Evolutionary conservation across 768 basidiomycete genomes (phyloP).

Genomic region (Lactifluus pinguis): DNA sequence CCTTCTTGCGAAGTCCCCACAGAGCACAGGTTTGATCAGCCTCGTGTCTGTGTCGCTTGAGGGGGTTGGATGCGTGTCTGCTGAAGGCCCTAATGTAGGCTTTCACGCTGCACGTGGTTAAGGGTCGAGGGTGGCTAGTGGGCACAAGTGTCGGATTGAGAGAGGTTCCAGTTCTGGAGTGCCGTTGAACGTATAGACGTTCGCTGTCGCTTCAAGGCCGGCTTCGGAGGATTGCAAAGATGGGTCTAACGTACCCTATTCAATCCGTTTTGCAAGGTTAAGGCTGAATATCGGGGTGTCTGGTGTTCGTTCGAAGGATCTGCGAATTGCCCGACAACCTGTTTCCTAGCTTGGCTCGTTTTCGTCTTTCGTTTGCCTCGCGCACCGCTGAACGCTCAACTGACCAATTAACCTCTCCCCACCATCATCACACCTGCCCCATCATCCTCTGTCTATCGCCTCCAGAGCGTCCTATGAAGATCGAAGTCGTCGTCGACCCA

Average conservation of each 20-base stretch:
- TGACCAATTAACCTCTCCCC: slow-evolving; percentile 31
- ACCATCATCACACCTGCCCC: slow-evolving; percentile 20
- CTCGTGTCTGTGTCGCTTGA: slow-evolving; percentile 9
- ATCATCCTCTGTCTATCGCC: slow-evolving; percentile 23
- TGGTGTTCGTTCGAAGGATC: slow-evolving; percentile 9
- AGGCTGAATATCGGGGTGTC: slow-evolving; percentile 15
- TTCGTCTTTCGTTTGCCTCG: slow-evolving; percentile 25
- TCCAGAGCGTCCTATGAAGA: slow-evolving; percentile 95
- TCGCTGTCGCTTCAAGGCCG: slow-evolving; percentile 17
- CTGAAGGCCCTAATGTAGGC: slow-evolving; percentile 1
- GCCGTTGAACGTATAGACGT: slow-evolving; percentile 15
- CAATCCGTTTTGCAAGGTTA: slow-evolving; percentile 12
- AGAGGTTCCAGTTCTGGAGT: slow-evolving; percentile 16
- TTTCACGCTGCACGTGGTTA: slow-evolving; percentile 4
- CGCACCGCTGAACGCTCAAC: slow-evolving; percentile 27
- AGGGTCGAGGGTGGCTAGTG: slow-evolving; percentile 12
- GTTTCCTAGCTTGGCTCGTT: slow-evolving; percentile 18
- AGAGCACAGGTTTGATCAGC: slow-evolving; percentile 14
- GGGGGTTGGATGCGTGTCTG: neutral
- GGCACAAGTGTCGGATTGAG: slow-evolving; percentile 15
- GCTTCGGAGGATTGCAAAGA: slow-evolving; percentile 9
- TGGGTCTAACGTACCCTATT: slow-evolving; percentile 1
- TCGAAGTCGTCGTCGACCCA: slow-evolving; percentile 93
- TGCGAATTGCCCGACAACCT: slow-evolving; percentile 15
- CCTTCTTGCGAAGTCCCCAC: slow-evolving; percentile 7